These are phyloP conservation scores for Talaromyces albobiverticillius DNA, from an alignment of 2,329 filamentous ascomycete species.

Conservation along the genomic window DNA sequence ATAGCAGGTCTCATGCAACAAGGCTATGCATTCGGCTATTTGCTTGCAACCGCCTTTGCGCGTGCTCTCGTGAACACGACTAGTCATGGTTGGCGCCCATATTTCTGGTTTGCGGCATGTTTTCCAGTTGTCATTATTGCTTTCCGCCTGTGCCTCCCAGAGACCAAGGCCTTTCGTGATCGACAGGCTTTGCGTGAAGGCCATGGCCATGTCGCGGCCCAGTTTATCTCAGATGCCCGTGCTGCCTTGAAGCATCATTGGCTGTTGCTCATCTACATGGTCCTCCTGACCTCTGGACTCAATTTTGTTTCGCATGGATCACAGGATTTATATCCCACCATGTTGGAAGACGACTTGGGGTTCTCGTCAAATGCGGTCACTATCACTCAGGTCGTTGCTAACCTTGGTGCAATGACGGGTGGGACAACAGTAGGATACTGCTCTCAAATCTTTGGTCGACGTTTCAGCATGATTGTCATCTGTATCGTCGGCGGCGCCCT, in stretches of 20 bases:
- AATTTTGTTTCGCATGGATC: neutral
- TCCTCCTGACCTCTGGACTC: neutral
- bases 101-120: neutral
- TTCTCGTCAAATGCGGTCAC: neutral
- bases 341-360: neutral
- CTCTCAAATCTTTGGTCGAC: conserved; percentile 72
- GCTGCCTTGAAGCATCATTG: neutral
- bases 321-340: conserved; percentile 3
- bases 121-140: conserved; percentile 3
- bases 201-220: neutral
- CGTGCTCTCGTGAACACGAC: conserved; percentile 37
- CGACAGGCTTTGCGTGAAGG: neutral
- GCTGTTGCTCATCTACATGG: neutral
- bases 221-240: neutral
- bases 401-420: conserved; percentile 3
- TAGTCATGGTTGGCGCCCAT: neutral
- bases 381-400: conserved; percentile 1
- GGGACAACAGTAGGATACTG: conserved; percentile 56
- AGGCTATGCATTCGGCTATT: conserved; percentile 77
- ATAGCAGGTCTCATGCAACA: conserved; percentile 82
- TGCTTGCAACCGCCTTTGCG: conserved; percentile 55
- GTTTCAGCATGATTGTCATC: conserved; percentile 52
- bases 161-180: neutral
- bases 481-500: conserved; percentile 65
- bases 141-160: neutral